These are phyloP conservation scores for Fusarium sororula DNA, from an alignment of 2,329 filamentous ascomycete genomes.

Conservation along the genomic window DNA sequence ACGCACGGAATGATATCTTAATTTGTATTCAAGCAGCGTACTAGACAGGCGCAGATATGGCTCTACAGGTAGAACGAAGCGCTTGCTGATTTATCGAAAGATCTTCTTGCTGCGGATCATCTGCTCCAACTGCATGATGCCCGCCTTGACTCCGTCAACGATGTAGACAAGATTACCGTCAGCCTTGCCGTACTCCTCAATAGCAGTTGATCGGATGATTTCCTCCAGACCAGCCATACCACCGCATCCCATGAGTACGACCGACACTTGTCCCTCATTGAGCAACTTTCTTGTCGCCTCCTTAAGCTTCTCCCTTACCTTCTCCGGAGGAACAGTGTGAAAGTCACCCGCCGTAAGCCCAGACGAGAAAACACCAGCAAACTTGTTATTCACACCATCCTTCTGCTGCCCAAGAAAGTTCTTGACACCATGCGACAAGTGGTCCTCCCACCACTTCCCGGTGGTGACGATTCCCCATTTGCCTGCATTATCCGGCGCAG, in stretches of 20 bases:
- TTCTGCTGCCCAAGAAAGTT: conserved; percentile 66
- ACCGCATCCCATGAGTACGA: conserved; percentile 86
- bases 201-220: conserved; percentile 75
- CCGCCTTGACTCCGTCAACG: conserved; percentile 82
- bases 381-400: conserved; percentile 56
- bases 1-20: neutral
- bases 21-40: conserved; percentile 4
- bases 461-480: conserved; percentile 91
- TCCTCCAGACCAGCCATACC: conserved; percentile 89
- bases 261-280: conserved; percentile 63
- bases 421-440: conserved; percentile 72
- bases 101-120: conserved; percentile 55
- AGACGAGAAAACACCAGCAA: conserved; percentile 84
- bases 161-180: conserved; percentile 69
- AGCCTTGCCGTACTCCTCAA: conserved; percentile 69
- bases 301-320: conserved; percentile 72
- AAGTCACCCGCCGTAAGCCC: conserved; percentile 83
- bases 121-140: conserved; percentile 69
- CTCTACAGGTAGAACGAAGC: conserved; percentile 6
- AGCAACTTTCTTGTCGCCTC: conserved; percentile 76
- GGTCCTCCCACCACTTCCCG: conserved; percentile 81
- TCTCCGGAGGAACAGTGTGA: conserved; percentile 72
- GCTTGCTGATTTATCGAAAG: conserved; percentile 43
- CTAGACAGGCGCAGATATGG: conserved; percentile 1
- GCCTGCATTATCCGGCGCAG: conserved; percentile 44